Conservation (phyloP, 768 basidiomycete genomes). For the Amylocystis lapponica region DNA sequence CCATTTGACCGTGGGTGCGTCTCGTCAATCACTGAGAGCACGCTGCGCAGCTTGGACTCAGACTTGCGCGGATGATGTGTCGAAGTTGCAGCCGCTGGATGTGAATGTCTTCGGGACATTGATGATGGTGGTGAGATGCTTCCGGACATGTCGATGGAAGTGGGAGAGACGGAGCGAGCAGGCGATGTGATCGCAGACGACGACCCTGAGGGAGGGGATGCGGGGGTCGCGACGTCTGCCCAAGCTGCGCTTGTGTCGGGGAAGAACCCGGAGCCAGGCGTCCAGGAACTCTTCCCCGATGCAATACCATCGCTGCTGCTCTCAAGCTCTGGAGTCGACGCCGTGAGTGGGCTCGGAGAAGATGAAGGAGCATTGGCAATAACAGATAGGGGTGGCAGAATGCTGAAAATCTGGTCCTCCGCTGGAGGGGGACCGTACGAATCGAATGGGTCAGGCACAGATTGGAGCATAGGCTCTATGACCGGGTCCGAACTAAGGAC, state of each 20-base stretch:
- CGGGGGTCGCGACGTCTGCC: conserved; percentile 17
- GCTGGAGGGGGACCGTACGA: conserved; percentile 83
- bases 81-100: conserved; percentile 35
- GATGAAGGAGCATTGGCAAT: conserved; percentile 63
- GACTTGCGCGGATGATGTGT: conserved; percentile 43
- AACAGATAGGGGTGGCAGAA: conserved; percentile 77
- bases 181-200: conserved; percentile 18
- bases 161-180: conserved; percentile 44
- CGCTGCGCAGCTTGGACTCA: conserved; percentile 63
- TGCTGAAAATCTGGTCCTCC: conserved; percentile 90
- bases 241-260: conserved; percentile 32
- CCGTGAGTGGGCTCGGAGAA: conserved; percentile 53
- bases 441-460: conserved; percentile 90
- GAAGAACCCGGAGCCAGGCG: conserved; percentile 41
- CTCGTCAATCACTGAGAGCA: conserved; percentile 73
- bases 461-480: conserved; percentile 86
- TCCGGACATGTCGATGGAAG: conserved; percentile 20
- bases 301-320: conserved; percentile 17
- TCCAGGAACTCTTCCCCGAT: conserved; percentile 36
- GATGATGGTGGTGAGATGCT: conserved; percentile 5
- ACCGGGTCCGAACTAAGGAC: conserved; percentile 70
- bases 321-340: conserved; percentile 32
- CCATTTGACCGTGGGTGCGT: conserved; percentile 30
- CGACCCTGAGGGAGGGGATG: conserved; percentile 16
- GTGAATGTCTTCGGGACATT: conserved; percentile 46